These are phyloP conservation scores for Colletotrichum karsti DNA, from an alignment of 2,329 filamentous ascomycete species.

Conservation along the genomic window DNA sequence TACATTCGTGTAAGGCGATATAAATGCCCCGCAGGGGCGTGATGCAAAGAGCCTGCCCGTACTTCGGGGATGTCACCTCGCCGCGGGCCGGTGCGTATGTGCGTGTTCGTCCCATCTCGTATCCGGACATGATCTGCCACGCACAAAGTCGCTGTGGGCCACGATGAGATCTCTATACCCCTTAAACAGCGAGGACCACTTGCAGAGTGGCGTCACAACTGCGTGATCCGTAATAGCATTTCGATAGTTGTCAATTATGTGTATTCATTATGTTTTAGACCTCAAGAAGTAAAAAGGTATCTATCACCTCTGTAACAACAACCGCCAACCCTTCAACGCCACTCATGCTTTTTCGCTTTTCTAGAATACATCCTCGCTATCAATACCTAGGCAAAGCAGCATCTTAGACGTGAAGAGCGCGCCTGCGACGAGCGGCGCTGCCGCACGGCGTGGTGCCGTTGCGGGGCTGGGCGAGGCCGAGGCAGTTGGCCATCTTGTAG, in stretches of 20 bases:
- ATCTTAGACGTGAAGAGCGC: neutral
- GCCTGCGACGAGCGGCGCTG: neutral
- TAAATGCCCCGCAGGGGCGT: no score
- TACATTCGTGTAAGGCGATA: no score
- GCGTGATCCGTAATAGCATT: no score
- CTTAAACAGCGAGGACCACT: no score
- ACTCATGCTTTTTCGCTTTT: slow-evolving; percentile 4
- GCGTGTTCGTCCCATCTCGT: neutral
- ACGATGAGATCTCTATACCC: neutral
- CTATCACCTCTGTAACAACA: neutral
- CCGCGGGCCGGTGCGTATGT: no score
- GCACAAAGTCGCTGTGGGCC: fast-evolving
- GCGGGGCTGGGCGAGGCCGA: slow-evolving; percentile 58
- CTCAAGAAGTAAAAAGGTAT: neutral
- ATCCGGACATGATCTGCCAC: neutral
- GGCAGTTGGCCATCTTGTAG: slow-evolving; percentile 75
- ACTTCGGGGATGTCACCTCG: no score
- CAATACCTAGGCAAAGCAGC: neutral
- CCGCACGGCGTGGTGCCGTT: slow-evolving; percentile 6
- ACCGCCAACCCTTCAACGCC: neutral
- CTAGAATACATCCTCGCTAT: neutral
- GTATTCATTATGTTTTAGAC: neutral
- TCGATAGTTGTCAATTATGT: neutral
- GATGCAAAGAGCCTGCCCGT: no score
- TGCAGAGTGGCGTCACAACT: no score